Conservation (phyloP, 164 flowering plant genomes). For the Taxillus chinensis region DNA sequence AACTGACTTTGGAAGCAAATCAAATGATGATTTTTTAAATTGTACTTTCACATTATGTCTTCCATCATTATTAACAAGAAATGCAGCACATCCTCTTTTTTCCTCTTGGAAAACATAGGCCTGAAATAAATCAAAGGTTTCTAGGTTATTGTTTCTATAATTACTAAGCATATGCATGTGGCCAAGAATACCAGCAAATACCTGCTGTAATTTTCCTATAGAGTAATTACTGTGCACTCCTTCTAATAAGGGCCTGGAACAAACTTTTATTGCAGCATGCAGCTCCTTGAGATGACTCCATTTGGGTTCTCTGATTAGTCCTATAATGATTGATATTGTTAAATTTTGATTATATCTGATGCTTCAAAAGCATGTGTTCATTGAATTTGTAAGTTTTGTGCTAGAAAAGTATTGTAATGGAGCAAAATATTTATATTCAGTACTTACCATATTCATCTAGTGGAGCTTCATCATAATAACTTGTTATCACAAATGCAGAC, state of each 20-base stretch:
- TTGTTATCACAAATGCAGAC: conserved; percentile 38
- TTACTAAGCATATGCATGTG: neutral
- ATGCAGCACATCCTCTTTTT: conserved; percentile 26
- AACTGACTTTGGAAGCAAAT: conserved; percentile 27
- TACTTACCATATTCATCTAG: conserved; percentile 57
- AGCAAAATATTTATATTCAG: neutral
- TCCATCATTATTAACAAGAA: conserved; percentile 27
- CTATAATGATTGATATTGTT: conserved; percentile 7
- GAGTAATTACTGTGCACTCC: conserved; percentile 19
- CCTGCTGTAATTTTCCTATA: conserved; percentile 26
- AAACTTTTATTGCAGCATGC: conserved; percentile 27
- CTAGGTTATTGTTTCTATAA: neutral
- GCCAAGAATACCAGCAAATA: neutral
- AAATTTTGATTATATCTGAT: neutral
- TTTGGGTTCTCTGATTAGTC: conserved; percentile 28
- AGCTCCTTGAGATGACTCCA: conserved; percentile 34
- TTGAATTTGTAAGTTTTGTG: neutral
- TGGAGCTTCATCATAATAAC: conserved; percentile 73
- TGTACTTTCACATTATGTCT: conserved; percentile 9
- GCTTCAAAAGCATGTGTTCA: too few relatives aligned
- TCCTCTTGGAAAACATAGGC: conserved; percentile 27
- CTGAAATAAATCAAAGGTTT: conserved; percentile 5
- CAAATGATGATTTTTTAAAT: conserved; percentile 16
- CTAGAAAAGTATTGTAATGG: neutral
- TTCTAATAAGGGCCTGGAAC: conserved; percentile 17